Evolutionary conservation across 371 early-diverging fungal genomes (phyloP).

Genomic region (Actinomortierella wolfii): DNA sequence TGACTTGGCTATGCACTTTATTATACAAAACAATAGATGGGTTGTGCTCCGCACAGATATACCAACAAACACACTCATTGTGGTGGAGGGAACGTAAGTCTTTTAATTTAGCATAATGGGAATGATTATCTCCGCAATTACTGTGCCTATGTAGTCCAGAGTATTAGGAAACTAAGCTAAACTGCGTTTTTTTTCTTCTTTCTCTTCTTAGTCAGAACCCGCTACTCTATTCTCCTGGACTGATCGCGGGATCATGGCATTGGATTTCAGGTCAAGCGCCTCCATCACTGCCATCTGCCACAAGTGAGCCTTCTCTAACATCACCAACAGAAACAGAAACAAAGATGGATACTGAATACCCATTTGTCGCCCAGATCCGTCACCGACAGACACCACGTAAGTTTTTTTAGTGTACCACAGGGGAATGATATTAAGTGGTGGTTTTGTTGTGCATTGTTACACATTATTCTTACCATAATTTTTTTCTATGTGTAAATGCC

Average conservation of each 20-base stretch:
- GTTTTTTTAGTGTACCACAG: background rate
- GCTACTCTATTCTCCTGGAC: slow-evolving; percentile 41
- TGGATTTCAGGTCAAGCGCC: slow-evolving; percentile 57
- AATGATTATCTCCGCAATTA: background rate
- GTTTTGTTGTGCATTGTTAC: no score
- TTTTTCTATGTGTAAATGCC: background rate
- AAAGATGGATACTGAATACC: slow-evolving; percentile 10
- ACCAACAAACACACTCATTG: slow-evolving; percentile 53
- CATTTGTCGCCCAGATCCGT: slow-evolving; percentile 55
- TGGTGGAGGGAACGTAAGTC: slow-evolving; percentile 63
- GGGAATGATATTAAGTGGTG: no score
- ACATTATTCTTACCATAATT: background rate
- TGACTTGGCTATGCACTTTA: slow-evolving; percentile 33
- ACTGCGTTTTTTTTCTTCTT: background rate
- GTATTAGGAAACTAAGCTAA: background rate
- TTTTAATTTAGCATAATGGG: background rate
- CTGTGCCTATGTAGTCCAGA: background rate
- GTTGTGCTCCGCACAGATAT: slow-evolving; percentile 65
- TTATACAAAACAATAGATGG: slow-evolving; percentile 54
- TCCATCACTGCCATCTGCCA: slow-evolving; percentile 13
- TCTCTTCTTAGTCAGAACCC: slow-evolving; percentile 47
- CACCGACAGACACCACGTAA: slow-evolving; percentile 50
- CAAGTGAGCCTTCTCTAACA: background rate
- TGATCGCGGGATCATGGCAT: slow-evolving; percentile 48
- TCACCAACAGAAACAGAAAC: no score